A percentile compares a stretch with the other conserved stretches of the same genome.
These are phyloP conservation scores for Claviceps sp. DNA, from an alignment of 2,329 filamentous ascomycete species.

Conservation along the genomic window DNA sequence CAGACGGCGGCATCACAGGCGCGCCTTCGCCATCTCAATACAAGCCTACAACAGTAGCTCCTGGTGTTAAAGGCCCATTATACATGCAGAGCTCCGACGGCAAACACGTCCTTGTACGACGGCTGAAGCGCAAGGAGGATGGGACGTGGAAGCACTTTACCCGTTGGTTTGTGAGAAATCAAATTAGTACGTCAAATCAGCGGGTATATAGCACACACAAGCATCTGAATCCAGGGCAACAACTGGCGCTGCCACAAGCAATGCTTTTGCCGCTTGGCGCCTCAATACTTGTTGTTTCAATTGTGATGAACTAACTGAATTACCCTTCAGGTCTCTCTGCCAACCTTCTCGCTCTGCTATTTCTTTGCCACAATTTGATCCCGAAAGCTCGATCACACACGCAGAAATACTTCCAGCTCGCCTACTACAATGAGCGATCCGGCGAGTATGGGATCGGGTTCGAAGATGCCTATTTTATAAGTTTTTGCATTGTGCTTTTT, in stretches of 20 bases:
- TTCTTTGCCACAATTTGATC: conserved; percentile 70
- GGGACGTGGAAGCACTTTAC: conserved; percentile 47
- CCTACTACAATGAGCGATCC: conserved; percentile 60
- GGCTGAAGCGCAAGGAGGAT: conserved; percentile 48
- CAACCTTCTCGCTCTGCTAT: conserved; percentile 72
- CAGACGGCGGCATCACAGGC: conserved; percentile 10
- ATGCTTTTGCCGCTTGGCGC: too few species aligned
- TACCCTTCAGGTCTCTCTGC: conserved; percentile 53
- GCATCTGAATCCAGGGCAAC: too few species aligned
- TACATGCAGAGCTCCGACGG: conserved; percentile 41
- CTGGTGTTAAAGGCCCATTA: conserved; percentile 29
- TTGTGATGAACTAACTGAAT: not conserved
- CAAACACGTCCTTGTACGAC: conserved; percentile 41
- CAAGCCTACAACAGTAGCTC: conserved; percentile 12
- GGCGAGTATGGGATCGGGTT: conserved; percentile 62
- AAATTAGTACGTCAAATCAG: conserved; percentile 50
- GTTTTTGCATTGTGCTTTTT: conserved; percentile 70
- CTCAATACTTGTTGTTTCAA: too few species aligned
- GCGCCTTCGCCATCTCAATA: conserved; percentile 14
- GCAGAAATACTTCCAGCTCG: conserved; percentile 77
- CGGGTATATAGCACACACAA: too few species aligned
- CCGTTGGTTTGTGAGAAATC: conserved; percentile 63
- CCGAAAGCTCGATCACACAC: conserved; percentile 68
- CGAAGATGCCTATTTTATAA: conserved; percentile 67
- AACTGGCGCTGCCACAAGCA: too few species aligned